Evolutionary conservation across 73 alveolate genomes (phyloP).

Genomic region (Paramecium sonneborni): DNA sequence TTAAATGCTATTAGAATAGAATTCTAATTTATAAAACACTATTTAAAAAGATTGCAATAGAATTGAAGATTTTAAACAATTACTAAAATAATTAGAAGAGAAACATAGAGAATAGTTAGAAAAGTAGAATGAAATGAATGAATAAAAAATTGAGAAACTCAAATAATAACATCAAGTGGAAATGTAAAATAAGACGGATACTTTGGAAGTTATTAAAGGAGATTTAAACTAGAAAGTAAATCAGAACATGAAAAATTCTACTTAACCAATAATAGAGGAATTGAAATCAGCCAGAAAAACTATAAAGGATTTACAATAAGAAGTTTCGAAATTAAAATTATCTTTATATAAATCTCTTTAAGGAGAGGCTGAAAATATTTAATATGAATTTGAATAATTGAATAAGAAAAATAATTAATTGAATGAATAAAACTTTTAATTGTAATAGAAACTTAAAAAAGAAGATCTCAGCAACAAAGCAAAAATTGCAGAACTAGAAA

Average conservation of each 20-base stretch:
- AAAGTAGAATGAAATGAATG: background rate
- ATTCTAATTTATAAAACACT: background rate
- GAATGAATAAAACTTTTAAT: background rate
- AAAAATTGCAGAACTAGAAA: background rate
- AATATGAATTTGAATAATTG: constrained; percentile 15
- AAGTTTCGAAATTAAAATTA: background rate
- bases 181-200: background rate
- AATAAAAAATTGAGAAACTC: background rate
- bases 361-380: constrained; percentile 29
- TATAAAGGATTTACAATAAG: background rate
- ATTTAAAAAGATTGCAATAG: background rate
- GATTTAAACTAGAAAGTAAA: background rate
- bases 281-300: background rate
- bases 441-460: background rate
- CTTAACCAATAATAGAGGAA: background rate
- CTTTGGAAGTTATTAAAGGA: background rate
- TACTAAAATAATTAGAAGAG: background rate
- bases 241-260: background rate
- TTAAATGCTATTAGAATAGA: background rate
- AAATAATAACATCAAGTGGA: background rate
- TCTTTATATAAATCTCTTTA: background rate
- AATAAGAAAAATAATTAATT: background rate
- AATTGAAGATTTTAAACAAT: background rate
- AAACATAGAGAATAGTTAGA: background rate
- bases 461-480: background rate